Evolutionary conservation across 176 grass and related monocot species (phyloP).

Genomic region (Leersia perrieri): DNA sequence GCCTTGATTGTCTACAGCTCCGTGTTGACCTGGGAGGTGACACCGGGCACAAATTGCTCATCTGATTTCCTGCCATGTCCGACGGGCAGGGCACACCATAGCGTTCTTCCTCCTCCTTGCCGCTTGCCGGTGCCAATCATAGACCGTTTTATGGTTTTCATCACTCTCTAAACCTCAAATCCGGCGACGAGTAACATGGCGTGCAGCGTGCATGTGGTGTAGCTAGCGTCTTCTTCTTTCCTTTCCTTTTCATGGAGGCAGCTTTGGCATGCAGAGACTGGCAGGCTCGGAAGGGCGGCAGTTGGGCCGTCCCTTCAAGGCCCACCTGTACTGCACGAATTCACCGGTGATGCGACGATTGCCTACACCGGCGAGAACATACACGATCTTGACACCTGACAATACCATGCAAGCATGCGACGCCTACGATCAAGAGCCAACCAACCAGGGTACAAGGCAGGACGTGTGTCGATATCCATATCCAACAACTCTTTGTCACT

Average conservation of each 20-base stretch:
- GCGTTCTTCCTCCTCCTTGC: not conserved
- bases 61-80: not conserved
- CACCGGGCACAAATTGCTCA: not conserved
- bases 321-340: not conserved
- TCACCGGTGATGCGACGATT: not conserved
- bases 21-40: not conserved
- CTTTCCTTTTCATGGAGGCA: not conserved
- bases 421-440: slow-evolving; percentile 4
- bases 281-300: not conserved
- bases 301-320: not conserved
- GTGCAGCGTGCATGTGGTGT: too few relatives aligned
- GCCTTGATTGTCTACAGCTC: not conserved
- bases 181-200: not conserved
- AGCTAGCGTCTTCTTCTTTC: too few relatives aligned
- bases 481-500: not conserved
- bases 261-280: not conserved
- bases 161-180: not conserved
- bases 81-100: not conserved
- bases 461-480: not conserved
- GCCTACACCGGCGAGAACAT: not conserved
- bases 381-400: not conserved
- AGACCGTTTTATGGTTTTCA: not conserved
- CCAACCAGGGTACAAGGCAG: not conserved
- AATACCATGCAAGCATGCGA: not conserved
- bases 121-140: not conserved